Percentiles rank a stretch among this genome's conserved stretches.
Conservation (phyloP, 352 stramenopile genomes). For the Globisporangium splendens region DNA sequence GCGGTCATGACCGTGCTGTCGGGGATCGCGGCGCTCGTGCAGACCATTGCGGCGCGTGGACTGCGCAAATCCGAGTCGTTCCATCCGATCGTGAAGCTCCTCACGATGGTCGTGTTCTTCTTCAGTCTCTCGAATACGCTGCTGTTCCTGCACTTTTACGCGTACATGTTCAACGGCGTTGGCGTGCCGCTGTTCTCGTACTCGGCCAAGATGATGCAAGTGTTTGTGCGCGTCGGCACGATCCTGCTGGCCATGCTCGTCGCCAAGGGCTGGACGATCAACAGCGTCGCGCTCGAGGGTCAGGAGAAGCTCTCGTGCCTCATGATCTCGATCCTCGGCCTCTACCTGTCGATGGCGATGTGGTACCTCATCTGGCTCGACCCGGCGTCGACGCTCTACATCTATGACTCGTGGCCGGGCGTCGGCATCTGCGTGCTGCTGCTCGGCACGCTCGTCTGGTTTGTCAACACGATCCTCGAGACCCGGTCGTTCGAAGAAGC, state of each 20-base stretch:
- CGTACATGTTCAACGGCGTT: constrained; percentile 59
- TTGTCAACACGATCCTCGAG: constrained; percentile 59
- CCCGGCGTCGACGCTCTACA: constrained; percentile 74
- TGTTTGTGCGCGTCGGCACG: constrained; percentile 69
- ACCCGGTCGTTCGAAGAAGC: constrained; percentile 62
- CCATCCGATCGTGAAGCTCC: constrained; percentile 71
- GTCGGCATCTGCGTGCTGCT: constrained; percentile 65
- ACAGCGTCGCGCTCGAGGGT: constrained; percentile 48
- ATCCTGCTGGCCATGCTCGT: constrained; percentile 72
- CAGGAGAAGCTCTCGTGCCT: constrained; percentile 68
- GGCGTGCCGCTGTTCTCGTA: constrained; percentile 67
- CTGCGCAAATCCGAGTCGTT: constrained; percentile 66
- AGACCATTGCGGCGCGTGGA: constrained; percentile 40
- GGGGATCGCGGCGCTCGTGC: constrained; percentile 23
- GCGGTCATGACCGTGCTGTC: constrained; percentile 44
- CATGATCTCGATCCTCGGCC: constrained; percentile 51
- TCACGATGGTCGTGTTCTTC: constrained; percentile 61
- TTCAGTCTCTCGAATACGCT: constrained; percentile 59
- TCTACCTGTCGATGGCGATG: constrained; percentile 79
- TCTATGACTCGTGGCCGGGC: constrained; percentile 76
- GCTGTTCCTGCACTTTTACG: constrained; percentile 57
- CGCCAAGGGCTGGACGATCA: constrained; percentile 82
- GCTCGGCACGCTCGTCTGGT: constrained; percentile 58
- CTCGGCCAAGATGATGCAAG: constrained; percentile 59
- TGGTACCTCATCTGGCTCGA: constrained; percentile 81